These are phyloP conservation scores for Ceratocystis lukuohia DNA, from an alignment of 2,329 filamentous ascomycete genomes.

Conservation along the genomic window DNA sequence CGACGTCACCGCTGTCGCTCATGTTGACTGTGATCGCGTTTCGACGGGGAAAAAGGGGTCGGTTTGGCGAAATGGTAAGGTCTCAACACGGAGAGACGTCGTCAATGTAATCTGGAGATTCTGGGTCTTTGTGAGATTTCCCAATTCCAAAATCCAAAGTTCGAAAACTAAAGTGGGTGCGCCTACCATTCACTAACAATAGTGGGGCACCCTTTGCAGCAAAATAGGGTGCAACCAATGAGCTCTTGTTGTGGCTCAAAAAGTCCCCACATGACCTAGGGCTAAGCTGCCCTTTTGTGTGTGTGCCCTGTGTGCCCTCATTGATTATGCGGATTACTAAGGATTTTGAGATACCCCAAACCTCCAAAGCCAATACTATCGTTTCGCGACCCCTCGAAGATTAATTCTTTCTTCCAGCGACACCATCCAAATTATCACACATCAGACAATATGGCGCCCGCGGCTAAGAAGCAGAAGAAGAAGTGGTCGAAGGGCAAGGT, in stretches of 20 bases:
- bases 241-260: slow-evolving; percentile 24
- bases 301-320: slow-evolving; percentile 20
- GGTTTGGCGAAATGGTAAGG: slow-evolving; percentile 28
- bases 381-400: slow-evolving; percentile 16
- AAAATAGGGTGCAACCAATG: slow-evolving; percentile 29
- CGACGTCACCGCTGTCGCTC: slow-evolving; percentile 92
- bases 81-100: slow-evolving; percentile 20
- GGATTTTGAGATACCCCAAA: slow-evolving; percentile 14
- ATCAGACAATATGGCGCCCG: slow-evolving; percentile 35
- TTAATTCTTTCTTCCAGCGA: slow-evolving; percentile 20
- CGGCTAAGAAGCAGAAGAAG: slow-evolving; percentile 41
- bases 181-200: slow-evolving; percentile 17
- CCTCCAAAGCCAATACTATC: slow-evolving; percentile 20
- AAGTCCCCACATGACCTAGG: slow-evolving; percentile 29
- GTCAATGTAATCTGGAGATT: slow-evolving; percentile 18
- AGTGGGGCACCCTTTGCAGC: slow-evolving; percentile 27
- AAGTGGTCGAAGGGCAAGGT: slow-evolving; percentile 52
- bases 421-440: slow-evolving; percentile 22
- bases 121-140: slow-evolving; percentile 20
- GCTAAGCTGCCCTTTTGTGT: slow-evolving; percentile 30
- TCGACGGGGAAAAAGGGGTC: slow-evolving; percentile 21
- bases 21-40: slow-evolving; percentile 39
- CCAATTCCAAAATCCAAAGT: slow-evolving; percentile 19
- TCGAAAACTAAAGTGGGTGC: slow-evolving; percentile 19
- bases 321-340: slow-evolving; percentile 18